Conservation (phyloP, 202 grass and related monocot species). For the Elaeis oleifera region DNA sequence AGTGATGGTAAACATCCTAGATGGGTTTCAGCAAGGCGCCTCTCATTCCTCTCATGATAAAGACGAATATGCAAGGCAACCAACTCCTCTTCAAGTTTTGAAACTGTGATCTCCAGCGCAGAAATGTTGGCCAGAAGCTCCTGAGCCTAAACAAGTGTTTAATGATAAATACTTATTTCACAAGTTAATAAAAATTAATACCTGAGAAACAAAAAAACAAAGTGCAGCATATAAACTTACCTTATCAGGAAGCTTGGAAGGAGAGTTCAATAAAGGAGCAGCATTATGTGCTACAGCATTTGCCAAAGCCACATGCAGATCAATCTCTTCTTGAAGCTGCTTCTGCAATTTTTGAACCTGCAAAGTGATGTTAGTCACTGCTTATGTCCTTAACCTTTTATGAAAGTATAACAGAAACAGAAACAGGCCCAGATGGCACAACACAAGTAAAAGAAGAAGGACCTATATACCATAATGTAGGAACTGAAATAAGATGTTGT, state of each 20-base stretch:
- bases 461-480: too few relatives aligned
- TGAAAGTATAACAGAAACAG: not conserved
- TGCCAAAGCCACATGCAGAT: slow-evolving; percentile 17
- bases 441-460: too few relatives aligned
- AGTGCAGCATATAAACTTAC: not conserved
- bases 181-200: not conserved
- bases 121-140: slow-evolving; percentile 3
- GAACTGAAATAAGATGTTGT: too few relatives aligned
- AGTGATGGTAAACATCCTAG: not conserved
- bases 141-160: not conserved
- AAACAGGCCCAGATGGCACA: too few relatives aligned
- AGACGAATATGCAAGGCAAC: slow-evolving; percentile 5
- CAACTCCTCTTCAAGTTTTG: slow-evolving; percentile 10
- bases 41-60: slow-evolving; percentile 1
- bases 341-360: slow-evolving; percentile 13
- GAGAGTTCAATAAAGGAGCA: slow-evolving; percentile 7
- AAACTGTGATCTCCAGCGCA: slow-evolving; percentile 1
- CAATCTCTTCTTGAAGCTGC: slow-evolving; percentile 22
- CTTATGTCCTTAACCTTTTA: not conserved
- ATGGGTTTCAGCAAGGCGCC: slow-evolving; percentile 5
- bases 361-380: not conserved
- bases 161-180: not conserved
- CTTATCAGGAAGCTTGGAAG: slow-evolving; percentile 14
- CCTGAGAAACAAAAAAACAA: not conserved
- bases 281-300: slow-evolving; percentile 11